Evolutionary conservation across 192 early-diverging fungal species (phyloP).

Genomic region (Rhizoclosmatium sp.): DNA sequence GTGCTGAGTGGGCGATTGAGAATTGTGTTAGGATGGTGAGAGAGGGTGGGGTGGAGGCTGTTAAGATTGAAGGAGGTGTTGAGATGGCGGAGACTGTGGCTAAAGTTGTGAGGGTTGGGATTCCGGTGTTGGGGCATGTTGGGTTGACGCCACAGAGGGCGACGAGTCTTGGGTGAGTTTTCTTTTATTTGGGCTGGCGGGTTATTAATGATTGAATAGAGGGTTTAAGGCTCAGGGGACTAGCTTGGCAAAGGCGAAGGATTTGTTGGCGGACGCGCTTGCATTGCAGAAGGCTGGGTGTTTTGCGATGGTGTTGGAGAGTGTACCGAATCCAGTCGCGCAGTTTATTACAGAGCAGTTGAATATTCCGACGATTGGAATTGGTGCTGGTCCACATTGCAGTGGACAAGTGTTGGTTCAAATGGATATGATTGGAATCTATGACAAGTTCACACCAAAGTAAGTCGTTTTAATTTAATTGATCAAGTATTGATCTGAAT

Average conservation of each 20-base stretch:
- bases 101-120: conserved; percentile 83
- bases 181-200: neutral
- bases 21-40: conserved; percentile 83
- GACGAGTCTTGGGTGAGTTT: conserved; percentile 69
- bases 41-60: conserved; percentile 91
- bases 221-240: conserved; percentile 36
- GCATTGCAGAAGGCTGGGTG: conserved; percentile 92
- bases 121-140: conserved; percentile 94
- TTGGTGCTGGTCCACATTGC: conserved; percentile 87
- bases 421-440: conserved; percentile 91
- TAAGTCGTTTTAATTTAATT: conserved; percentile 44
- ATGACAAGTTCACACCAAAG: conserved; percentile 90
- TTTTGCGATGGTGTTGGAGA: conserved; percentile 91
- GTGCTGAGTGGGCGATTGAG: conserved; percentile 75
- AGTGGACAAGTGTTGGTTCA: conserved; percentile 96
- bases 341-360: conserved; percentile 81
- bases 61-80: conserved; percentile 95
- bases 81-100: conserved; percentile 82
- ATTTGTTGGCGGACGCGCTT: conserved; percentile 84
- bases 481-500: neutral
- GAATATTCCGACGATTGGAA: conserved; percentile 93
- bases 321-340: conserved; percentile 90
- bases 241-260: conserved; percentile 61
- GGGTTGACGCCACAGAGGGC: conserved; percentile 95
- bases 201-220: neutral